phyloP scores from a whole-genome alignment of 106 monocot species.

The Platanthera guangdongensis region DNA sequence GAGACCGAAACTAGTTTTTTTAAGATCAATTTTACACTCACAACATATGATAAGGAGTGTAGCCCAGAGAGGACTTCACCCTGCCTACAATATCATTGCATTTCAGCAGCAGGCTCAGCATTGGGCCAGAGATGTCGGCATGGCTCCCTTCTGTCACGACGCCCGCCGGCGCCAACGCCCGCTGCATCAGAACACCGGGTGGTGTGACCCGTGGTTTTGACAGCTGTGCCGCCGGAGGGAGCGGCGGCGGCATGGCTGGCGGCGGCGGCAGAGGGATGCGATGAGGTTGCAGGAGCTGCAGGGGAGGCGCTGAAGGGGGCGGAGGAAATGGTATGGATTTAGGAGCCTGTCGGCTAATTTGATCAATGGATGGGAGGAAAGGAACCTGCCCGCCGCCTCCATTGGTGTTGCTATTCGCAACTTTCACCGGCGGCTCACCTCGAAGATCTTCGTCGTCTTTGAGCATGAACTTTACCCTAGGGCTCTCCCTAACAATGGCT shows the following conservation, averaged over 20 bases:
- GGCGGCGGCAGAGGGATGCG: not conserved
- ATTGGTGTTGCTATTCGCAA: not conserved
- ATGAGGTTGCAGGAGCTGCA: not conserved
- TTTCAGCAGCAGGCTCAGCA: constrained; percentile 6
- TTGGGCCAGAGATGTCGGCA: not conserved
- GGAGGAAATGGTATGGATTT: not conserved
- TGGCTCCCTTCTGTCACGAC: not conserved
- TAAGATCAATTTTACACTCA: not conserved
- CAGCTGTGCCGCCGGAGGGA: not conserved
- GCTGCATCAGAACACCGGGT: not conserved
- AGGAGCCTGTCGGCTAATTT: not conserved
- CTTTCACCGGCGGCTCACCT: not conserved
- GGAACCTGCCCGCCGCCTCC: not conserved
- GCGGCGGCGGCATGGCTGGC: not conserved
- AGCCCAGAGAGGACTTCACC: not conserved
- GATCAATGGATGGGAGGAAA: not conserved
- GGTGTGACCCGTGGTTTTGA: not conserved
- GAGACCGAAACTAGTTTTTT: not conserved
- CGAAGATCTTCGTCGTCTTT: not conserved
- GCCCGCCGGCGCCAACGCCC: not conserved
- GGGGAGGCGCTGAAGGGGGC: not conserved
- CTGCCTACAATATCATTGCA: constrained; percentile 9
- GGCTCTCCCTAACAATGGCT: not conserved
- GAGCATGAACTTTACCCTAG: constrained; percentile 13
- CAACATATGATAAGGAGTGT: constrained; percentile 7